Evolutionary conservation across 768 basidiomycete species (phyloP).

Genomic region (Daedaleopsis sinensis): DNA sequence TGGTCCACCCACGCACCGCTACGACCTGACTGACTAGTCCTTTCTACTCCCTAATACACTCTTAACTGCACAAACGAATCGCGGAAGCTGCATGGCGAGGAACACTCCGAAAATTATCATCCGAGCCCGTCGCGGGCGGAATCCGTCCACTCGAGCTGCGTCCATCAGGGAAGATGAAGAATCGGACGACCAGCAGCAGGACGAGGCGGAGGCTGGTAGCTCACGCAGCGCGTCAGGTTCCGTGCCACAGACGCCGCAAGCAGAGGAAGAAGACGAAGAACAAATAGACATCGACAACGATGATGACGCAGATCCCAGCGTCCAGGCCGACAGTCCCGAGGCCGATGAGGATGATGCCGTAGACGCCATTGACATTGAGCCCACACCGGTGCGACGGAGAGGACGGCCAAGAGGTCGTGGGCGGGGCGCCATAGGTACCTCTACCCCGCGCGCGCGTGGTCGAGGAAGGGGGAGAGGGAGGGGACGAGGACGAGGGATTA

Average conservation of each 20-base stretch:
- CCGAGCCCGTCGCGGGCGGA: conserved; percentile 38
- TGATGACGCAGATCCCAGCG: conserved; percentile 38
- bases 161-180: conserved; percentile 7
- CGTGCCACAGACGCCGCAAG: conserved; percentile 12
- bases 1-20: background rate
- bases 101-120: conserved; percentile 40
- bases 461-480: conserved; percentile 35
- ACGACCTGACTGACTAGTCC: background rate
- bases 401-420: conserved; percentile 30
- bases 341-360: conserved; percentile 31
- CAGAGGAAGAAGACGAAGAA: conserved; percentile 19
- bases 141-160: conserved; percentile 17
- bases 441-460: conserved; percentile 28
- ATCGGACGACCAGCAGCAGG: conserved; percentile 32
- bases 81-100: conserved; percentile 16
- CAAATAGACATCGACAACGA: conserved; percentile 25
- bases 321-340: conserved; percentile 34
- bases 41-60: no score
- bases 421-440: conserved; percentile 23
- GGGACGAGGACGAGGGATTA: conserved; percentile 31
- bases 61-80: no score
- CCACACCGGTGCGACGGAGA: conserved; percentile 26
- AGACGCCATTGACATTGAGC: conserved; percentile 23
- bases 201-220: conserved; percentile 4
- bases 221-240: conserved; percentile 10